Conservation (phyloP, 768 basidiomycete species). For the Mrakia hoshinonis region DNA sequence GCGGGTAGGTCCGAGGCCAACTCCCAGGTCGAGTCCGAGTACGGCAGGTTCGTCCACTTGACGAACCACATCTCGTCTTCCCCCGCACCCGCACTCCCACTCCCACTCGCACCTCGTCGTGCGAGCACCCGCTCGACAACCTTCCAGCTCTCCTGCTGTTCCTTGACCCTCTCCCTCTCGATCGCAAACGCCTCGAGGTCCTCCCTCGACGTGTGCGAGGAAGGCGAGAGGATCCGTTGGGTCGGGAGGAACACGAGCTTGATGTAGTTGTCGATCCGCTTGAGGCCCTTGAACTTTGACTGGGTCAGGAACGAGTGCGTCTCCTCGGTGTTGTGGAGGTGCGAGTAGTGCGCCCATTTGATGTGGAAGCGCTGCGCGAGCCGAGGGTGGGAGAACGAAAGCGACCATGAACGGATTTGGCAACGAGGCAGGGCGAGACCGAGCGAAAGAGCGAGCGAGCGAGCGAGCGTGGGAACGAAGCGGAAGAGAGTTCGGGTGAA, state of each 20-base stretch:
- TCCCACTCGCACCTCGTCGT: conserved; percentile 51
- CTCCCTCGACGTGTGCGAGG: conserved; percentile 72
- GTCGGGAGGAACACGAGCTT: conserved; percentile 52
- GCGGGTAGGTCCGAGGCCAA: conserved; percentile 40
- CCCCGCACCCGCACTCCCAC: conserved; percentile 32
- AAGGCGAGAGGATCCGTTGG: conserved; percentile 61
- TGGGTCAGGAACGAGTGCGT: conserved; percentile 84
- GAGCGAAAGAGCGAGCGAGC: not conserved
- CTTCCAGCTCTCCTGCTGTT: conserved; percentile 73
- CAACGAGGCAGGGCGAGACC: not conserved
- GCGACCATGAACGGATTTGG: too few species aligned
- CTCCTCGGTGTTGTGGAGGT: conserved; percentile 99
- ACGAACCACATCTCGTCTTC: conserved; percentile 63
- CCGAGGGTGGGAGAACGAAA: too few species aligned
- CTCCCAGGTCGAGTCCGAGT: conserved; percentile 96
- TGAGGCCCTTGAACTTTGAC: conserved; percentile 75
- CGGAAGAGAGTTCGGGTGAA: too few species aligned
- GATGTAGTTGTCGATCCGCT: conserved; percentile 98
- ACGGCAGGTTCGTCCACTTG: conserved; percentile 90
- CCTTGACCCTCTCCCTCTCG: conserved; percentile 81
- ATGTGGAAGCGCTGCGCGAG: conserved; percentile 98
- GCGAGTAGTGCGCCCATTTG: conserved; percentile 98
- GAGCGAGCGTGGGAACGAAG: too few species aligned
- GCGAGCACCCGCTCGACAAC: conserved; percentile 83
- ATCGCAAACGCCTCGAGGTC: conserved; percentile 81